Evolutionary conservation across 352 stramenopile genomes (phyloP).

Genomic region (Phytopythium chamaehyphon): DNA sequence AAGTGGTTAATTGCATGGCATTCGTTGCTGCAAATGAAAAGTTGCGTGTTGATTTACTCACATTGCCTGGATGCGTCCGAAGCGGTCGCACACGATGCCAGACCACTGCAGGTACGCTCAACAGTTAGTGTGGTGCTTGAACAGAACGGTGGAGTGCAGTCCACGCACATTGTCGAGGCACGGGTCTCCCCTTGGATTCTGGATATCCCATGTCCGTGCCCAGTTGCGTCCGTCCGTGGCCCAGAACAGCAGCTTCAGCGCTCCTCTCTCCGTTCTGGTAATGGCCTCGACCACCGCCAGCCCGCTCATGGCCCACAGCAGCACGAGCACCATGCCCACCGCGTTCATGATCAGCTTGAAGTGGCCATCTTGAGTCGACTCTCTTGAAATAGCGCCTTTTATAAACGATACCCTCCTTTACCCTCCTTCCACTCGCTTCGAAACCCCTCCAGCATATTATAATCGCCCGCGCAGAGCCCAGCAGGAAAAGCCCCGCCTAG

Average conservation of each 20-base stretch:
- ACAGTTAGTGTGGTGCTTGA: not conserved
- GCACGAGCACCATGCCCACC: not conserved
- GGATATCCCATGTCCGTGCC: slow-evolving; percentile 50
- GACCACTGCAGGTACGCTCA: slow-evolving; percentile 36
- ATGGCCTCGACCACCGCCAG: not conserved
- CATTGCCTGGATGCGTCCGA: slow-evolving; percentile 52
- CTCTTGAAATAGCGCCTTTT: too few relatives aligned
- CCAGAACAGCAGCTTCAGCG: slow-evolving; percentile 69
- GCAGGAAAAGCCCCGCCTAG: too few relatives aligned
- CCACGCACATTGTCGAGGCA: slow-evolving; percentile 39
- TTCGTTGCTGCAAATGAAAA: not conserved
- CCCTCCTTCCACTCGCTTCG: too few relatives aligned
- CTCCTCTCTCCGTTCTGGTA: slow-evolving; percentile 44
- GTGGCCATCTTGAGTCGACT: too few relatives aligned
- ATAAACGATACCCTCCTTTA: too few relatives aligned
- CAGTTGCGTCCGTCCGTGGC: slow-evolving; percentile 47
- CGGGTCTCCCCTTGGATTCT: slow-evolving; percentile 62
- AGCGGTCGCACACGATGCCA: slow-evolving; percentile 51
- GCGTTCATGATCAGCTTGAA: not conserved
- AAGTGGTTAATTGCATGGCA: too few relatives aligned
- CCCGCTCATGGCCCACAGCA: not conserved
- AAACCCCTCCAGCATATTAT: too few relatives aligned
- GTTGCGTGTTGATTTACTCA: slow-evolving; percentile 10
- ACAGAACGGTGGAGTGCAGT: not conserved
- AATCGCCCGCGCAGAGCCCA: too few relatives aligned